Evolutionary conservation across 2,329 filamentous ascomycete species (phyloP).

Genomic region (Neonectria punicea): DNA sequence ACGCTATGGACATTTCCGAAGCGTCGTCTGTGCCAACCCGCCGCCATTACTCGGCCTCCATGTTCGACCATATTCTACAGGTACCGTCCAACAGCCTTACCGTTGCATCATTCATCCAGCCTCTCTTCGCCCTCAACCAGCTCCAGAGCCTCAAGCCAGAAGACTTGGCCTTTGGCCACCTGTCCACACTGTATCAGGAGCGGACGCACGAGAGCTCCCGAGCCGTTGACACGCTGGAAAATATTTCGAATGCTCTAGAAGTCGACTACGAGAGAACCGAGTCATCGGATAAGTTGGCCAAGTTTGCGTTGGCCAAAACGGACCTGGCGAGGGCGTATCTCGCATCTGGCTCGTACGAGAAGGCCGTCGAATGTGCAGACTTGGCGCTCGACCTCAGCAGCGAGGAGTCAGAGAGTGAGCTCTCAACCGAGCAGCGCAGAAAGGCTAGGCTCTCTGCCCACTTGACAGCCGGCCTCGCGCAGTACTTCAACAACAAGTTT

Average conservation of each 20-base stretch:
- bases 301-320: constrained; percentile 84
- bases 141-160: constrained; percentile 76
- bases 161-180: constrained; percentile 78
- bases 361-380: constrained; percentile 83
- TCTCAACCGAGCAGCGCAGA: constrained; percentile 71
- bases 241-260: constrained; percentile 77
- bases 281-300: constrained; percentile 76
- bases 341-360: constrained; percentile 70
- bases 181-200: constrained; percentile 84
- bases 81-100: constrained; percentile 58
- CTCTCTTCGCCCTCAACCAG: constrained; percentile 89
- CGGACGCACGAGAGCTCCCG: constrained; percentile 75
- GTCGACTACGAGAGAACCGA: constrained; percentile 87
- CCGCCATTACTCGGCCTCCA: constrained; percentile 80
- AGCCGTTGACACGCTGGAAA: constrained; percentile 71
- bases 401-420: constrained; percentile 74
- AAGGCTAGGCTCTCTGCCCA: constrained; percentile 85
- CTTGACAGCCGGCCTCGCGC: constrained; percentile 84
- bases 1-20: constrained; percentile 92
- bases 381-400: constrained; percentile 81
- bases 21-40: constrained; percentile 78
- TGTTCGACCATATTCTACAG: constrained; percentile 83
- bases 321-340: constrained; percentile 89
- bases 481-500: constrained; percentile 75
- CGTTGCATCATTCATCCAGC: constrained; percentile 78